phyloP scores from a whole-genome alignment of 257 asterid species.

The Primulina eburnea region DNA sequence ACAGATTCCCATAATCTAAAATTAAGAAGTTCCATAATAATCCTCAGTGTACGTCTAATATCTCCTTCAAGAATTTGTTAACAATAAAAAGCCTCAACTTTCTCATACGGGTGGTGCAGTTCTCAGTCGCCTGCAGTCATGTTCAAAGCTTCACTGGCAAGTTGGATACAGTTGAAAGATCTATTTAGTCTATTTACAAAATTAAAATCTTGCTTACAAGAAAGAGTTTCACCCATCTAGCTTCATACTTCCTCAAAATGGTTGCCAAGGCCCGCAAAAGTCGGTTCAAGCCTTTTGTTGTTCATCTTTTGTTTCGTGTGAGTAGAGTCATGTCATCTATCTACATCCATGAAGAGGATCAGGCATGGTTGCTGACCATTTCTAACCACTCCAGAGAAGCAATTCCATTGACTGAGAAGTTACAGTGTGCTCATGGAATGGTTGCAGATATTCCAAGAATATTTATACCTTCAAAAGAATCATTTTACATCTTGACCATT shows the following conservation, averaged over 20 bases:
- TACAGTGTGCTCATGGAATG: neutral
- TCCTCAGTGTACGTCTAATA: neutral
- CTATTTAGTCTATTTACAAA: slow-evolving; percentile 17
- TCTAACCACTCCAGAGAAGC: slow-evolving; percentile 7
- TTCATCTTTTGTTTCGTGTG: neutral
- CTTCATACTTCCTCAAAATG: neutral
- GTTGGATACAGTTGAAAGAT: slow-evolving; percentile 6
- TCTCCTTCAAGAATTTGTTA: neutral
- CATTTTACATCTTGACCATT: slow-evolving; percentile 43
- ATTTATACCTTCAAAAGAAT: slow-evolving; percentile 15
- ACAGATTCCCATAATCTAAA: too few relatives aligned
- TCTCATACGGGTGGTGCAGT: neutral
- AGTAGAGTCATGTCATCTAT: neutral
- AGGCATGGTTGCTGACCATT: neutral
- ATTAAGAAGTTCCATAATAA: neutral
- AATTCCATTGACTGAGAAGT: neutral
- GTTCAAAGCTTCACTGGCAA: slow-evolving; percentile 22
- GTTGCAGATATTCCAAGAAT: slow-evolving; percentile 12
- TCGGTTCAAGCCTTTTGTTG: neutral
- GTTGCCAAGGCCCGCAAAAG: neutral
- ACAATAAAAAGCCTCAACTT: neutral
- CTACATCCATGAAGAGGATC: neutral
- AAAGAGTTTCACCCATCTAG: slow-evolving; percentile 6
- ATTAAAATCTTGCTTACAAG: neutral
- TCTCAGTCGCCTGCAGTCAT: neutral